phyloP scores from a whole-genome alignment of 768 basidiomycete genomes.

The Lenzites betulinus region DNA sequence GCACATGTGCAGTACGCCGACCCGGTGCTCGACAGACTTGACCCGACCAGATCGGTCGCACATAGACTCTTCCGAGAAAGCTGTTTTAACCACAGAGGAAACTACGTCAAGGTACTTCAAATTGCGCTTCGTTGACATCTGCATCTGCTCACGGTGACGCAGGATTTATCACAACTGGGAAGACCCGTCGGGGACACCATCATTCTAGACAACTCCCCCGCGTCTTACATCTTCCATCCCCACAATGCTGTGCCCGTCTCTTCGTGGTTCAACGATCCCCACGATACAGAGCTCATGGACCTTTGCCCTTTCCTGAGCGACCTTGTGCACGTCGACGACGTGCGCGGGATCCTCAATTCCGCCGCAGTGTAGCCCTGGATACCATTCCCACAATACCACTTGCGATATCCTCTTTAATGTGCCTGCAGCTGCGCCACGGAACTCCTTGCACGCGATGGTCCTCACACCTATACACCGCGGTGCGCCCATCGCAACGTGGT shows the following conservation, averaged over 20 bases:
- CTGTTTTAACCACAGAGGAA: slow-evolving; percentile 98
- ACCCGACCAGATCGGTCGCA: slow-evolving; percentile 85
- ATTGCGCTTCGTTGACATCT: background rate
- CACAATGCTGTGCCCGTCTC: slow-evolving; percentile 99
- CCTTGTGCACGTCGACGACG: slow-evolving; percentile 64
- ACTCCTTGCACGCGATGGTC: background rate
- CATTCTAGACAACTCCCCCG: slow-evolving; percentile 98
- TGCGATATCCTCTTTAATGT: background rate
- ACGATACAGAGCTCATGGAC: slow-evolving; percentile 96
- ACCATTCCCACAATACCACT: background rate
- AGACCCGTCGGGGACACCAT: slow-evolving; percentile 92
- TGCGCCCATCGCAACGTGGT: background rate
- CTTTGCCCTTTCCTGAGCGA: slow-evolving; percentile 93
- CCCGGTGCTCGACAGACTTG: slow-evolving; percentile 96
- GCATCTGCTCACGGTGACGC: background rate
- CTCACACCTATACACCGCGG: background rate
- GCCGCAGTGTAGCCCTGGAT: slow-evolving; percentile 17
- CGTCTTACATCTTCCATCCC: slow-evolving; percentile 98
- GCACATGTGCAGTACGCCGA: slow-evolving; percentile 80
- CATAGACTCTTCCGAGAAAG: slow-evolving; percentile 97
- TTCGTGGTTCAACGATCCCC: slow-evolving; percentile 99
- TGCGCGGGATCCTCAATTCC: slow-evolving; percentile 52
- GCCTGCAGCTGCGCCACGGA: background rate
- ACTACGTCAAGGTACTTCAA: slow-evolving; percentile 89
- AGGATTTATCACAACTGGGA: slow-evolving; percentile 97